These are phyloP conservation scores for Trichoderma lentiforme DNA, from an alignment of 2,329 filamentous ascomycete genomes.

Conservation along the genomic window DNA sequence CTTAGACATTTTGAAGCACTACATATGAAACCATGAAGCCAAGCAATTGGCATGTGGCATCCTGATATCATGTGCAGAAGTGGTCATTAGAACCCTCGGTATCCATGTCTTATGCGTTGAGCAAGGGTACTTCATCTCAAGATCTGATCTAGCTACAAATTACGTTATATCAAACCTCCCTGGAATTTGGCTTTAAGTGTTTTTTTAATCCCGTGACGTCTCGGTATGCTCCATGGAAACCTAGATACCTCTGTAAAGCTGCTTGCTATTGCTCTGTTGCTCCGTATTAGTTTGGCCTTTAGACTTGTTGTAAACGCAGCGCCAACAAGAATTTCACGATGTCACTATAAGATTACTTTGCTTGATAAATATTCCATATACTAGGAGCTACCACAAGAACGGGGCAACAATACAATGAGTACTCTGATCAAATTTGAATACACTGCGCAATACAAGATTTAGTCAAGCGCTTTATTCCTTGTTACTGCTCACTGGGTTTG, in stretches of 20 bases:
- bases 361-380: not conserved
- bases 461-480: not conserved
- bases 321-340: not conserved
- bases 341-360: not conserved
- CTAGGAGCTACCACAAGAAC: not conserved
- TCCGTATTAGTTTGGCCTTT: not conserved
- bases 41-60: not conserved
- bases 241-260: not conserved
- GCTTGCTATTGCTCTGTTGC: not conserved
- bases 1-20: not conserved
- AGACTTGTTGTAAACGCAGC: rapidly evolving
- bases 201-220: not conserved
- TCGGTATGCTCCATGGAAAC: not conserved
- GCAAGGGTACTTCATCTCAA: not conserved
- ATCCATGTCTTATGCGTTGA: not conserved
- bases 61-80: not conserved
- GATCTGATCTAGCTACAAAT: not conserved
- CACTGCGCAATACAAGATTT: not conserved
- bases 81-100: not conserved
- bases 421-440: rapidly evolving
- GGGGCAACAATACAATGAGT: not conserved
- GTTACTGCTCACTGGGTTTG: not conserved
- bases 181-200: not conserved
- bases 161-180: not conserved
- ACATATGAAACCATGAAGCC: not conserved